Evolutionary conservation across 2,329 filamentous ascomycete genomes (phyloP).

Genomic region (Trichoderma gracile): DNA sequence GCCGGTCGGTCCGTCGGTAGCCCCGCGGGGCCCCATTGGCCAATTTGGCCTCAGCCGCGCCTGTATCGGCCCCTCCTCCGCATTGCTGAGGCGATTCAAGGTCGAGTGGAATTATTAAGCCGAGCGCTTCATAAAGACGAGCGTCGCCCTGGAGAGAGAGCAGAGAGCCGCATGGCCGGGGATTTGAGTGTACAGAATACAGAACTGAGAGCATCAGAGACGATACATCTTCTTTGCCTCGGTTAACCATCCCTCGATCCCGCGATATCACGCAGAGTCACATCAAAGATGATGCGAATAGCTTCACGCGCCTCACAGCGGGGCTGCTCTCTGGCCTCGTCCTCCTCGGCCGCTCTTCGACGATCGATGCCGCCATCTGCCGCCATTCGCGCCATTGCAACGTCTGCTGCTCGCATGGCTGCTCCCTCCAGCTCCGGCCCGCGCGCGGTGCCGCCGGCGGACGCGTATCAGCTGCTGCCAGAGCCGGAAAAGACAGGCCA

Average conservation of each 20-base stretch:
- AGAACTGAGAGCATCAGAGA: neutral
- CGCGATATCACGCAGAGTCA: neutral
- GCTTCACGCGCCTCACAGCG: constrained; percentile 38
- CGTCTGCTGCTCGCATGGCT: constrained; percentile 37
- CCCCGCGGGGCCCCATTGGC: constrained; percentile 33
- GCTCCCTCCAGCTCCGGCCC: constrained; percentile 27
- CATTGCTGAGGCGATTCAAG: too few species aligned
- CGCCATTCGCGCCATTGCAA: constrained; percentile 37
- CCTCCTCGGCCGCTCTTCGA: constrained; percentile 27
- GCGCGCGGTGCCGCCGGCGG: constrained; percentile 52
- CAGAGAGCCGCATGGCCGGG: neutral
- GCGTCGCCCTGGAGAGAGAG: neutral
- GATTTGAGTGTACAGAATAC: neutral
- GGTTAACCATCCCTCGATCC: neutral
- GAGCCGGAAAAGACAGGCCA: constrained; percentile 74
- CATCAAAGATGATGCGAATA: constrained; percentile 37
- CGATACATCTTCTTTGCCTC: neutral
- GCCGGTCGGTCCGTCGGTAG: constrained; percentile 32
- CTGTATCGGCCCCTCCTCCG: constrained; percentile 17
- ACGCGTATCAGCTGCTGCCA: constrained; percentile 82
- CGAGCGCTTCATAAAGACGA: neutral
- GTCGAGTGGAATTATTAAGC: neutral
- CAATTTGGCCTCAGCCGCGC: constrained; percentile 32
- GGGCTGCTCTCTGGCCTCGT: constrained; percentile 30
- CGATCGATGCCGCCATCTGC: constrained; percentile 27